phyloP scores from a whole-genome alignment of 495 filamentous ascomycete genomes.

The Penicillium taxi region DNA sequence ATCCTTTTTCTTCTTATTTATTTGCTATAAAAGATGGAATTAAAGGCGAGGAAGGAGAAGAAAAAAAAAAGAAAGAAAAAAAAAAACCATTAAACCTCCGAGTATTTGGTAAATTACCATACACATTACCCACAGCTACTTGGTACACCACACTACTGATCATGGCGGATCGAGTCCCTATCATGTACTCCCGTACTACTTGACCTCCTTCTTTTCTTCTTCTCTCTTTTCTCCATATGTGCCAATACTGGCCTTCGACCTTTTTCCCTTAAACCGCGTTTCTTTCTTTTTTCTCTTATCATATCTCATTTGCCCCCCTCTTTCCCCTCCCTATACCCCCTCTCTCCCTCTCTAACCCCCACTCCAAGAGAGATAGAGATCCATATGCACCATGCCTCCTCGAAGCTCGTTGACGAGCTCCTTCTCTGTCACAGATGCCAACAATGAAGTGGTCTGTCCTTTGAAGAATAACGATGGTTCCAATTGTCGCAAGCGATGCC shows the following conservation, averaged over 20 bases:
- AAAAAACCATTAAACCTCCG: not conserved
- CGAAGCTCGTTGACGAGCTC: conserved; percentile 80
- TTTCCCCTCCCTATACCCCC: conserved; percentile 3
- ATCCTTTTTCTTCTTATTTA: too few relatives aligned
- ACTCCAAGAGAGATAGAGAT: conserved; percentile 17
- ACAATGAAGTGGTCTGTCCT: conserved; percentile 95
- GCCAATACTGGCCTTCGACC: conserved; percentile 7
- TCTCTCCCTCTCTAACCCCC: conserved; percentile 2
- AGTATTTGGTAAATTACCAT: conserved; percentile 5
- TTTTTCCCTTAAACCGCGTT: conserved; percentile 5
- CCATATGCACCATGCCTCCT: conserved; percentile 68
- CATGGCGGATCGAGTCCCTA: conserved; percentile 4
- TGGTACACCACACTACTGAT: conserved; percentile 2
- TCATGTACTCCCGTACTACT: not conserved
- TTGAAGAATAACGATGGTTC: conserved; percentile 94
- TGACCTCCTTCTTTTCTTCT: conserved; percentile 8
- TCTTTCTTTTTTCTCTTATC: conserved; percentile 4
- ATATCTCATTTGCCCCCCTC: conserved; percentile 1
- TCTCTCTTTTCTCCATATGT: conserved; percentile 8
- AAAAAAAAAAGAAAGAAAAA: too few relatives aligned
- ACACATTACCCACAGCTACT: conserved; percentile 9
- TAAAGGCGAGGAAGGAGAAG: too few relatives aligned
- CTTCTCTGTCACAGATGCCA: conserved; percentile 84
- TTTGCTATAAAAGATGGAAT: too few relatives aligned
- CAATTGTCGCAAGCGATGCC: conserved; percentile 93